These are phyloP conservation scores for Ochetophila trinervis DNA, from an alignment of 306 rosid species.

Conservation along the genomic window DNA sequence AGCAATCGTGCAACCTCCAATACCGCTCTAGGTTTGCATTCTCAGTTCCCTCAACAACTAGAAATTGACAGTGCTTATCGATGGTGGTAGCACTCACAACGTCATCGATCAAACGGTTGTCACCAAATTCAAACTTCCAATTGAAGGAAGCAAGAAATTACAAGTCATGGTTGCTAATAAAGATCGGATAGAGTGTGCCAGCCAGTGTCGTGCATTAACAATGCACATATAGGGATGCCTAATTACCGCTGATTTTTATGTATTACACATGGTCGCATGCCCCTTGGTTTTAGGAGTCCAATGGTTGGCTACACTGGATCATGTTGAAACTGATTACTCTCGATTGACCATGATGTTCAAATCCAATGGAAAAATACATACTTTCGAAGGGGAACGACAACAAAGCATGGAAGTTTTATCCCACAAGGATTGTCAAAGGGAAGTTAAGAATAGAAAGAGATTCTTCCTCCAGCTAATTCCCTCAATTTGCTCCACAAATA, in stretches of 20 bases:
- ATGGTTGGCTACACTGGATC: neutral
- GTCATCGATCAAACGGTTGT: neutral
- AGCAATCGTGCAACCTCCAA: too few species aligned
- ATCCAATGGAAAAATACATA: neutral
- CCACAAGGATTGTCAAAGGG: too few species aligned
- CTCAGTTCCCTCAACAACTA: neutral
- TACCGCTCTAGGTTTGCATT: neutral
- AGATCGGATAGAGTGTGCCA: neutral
- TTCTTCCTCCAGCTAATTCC: neutral
- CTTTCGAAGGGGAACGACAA: neutral
- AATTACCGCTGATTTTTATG: neutral
- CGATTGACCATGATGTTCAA: neutral
- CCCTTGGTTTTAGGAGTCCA: neutral
- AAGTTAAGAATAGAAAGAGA: too few species aligned
- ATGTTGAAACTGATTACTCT: too few species aligned
- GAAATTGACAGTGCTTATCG: neutral
- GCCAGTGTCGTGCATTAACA: neutral
- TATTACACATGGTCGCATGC: neutral
- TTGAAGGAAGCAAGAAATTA: neutral
- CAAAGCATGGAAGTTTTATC: neutral
- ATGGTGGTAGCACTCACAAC: neutral
- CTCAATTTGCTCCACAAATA: too few species aligned
- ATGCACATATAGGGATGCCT: neutral
- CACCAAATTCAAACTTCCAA: neutral
- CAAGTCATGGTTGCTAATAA: neutral